Percentiles rank a stretch among this genome's conserved stretches.
These are phyloP conservation scores for Macrolepiota albuminosa DNA, from an alignment of 768 basidiomycete genomes.

Conservation along the genomic window DNA sequence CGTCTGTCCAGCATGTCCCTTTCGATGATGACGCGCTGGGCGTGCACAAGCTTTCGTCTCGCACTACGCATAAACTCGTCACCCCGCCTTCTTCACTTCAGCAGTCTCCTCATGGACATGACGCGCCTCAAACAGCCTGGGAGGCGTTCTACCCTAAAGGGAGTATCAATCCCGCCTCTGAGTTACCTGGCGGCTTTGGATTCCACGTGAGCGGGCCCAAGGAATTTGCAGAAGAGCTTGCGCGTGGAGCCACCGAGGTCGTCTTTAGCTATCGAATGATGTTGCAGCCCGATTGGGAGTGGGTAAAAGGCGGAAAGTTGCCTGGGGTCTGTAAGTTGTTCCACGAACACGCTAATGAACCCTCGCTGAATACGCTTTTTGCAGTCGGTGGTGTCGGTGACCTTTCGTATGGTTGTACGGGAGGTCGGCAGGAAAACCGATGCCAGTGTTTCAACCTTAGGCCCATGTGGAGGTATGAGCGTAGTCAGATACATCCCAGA, in stretches of 20 bases:
- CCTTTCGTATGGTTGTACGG: conserved; percentile 59
- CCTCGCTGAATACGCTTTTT: not conserved
- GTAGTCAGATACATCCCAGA: too few relatives aligned
- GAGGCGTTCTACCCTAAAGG: conserved; percentile 58
- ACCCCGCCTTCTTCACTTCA: conserved; percentile 20
- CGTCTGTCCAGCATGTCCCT: conserved; percentile 19
- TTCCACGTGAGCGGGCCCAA: conserved; percentile 61
- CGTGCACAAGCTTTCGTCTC: conserved; percentile 41
- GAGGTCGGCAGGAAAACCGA: conserved; percentile 58
- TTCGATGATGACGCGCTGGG: conserved; percentile 42
- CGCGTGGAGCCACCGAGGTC: conserved; percentile 44
- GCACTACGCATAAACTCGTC: conserved; percentile 29
- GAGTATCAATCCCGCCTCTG: conserved; percentile 51
- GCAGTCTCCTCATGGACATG: conserved; percentile 2
- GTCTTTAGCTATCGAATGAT: conserved; percentile 63
- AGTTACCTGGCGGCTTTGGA: conserved; percentile 59
- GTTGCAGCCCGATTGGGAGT: conserved; percentile 59
- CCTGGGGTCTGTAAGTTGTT: conserved; percentile 59
- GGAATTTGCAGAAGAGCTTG: conserved; percentile 32
- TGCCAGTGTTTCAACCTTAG: conserved; percentile 67
- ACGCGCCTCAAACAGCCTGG: conserved; percentile 40
- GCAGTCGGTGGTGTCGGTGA: conserved; percentile 54
- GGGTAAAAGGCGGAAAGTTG: conserved; percentile 72
- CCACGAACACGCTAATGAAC: too few relatives aligned
- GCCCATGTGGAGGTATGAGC: conserved; percentile 67